These are phyloP conservation scores for Penicillium aurantiogriseum DNA, from an alignment of 2,329 filamentous ascomycete genomes.

Conservation along the genomic window DNA sequence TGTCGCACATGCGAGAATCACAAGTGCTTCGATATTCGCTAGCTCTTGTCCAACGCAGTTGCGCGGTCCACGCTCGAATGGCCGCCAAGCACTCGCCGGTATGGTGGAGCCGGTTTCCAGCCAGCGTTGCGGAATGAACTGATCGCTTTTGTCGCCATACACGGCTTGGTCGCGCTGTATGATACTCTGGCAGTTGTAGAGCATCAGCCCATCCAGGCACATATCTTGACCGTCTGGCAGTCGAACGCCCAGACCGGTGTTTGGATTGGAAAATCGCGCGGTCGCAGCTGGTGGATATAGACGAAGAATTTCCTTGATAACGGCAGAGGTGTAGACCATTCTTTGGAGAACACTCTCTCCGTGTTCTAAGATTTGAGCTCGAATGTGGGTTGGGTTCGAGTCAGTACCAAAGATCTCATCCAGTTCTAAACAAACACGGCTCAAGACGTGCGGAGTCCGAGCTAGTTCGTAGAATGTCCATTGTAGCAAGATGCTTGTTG, in stretches of 20 bases:
- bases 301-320: conserved; percentile 55
- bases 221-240: conserved; percentile 4
- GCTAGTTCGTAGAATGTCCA: too few relatives aligned
- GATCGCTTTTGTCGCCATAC: conserved; percentile 15
- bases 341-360: conserved; percentile 45
- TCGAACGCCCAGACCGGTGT: conserved; percentile 9
- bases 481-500: too few relatives aligned
- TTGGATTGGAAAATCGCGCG: conserved; percentile 9
- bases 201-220: not conserved
- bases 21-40: conserved; percentile 44
- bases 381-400: too few relatives aligned
- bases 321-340: conserved; percentile 24
- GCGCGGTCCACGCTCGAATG: conserved; percentile 50
- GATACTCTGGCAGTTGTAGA: conserved; percentile 1
- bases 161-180: conserved; percentile 22
- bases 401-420: too few relatives aligned
- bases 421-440: too few relatives aligned
- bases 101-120: conserved; percentile 26
- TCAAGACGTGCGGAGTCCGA: too few relatives aligned
- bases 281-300: conserved; percentile 47
- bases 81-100: conserved; percentile 46
- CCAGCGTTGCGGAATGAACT: conserved; percentile 41
- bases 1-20: conserved; percentile 17
- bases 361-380: too few relatives aligned
- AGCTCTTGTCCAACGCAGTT: conserved; percentile 53